Evolutionary conservation across 768 basidiomycete genomes (phyloP), one percentile per base, ranked within the genome.

Genomic region (Pseudohyphozyma bogoriensis): DNA sequence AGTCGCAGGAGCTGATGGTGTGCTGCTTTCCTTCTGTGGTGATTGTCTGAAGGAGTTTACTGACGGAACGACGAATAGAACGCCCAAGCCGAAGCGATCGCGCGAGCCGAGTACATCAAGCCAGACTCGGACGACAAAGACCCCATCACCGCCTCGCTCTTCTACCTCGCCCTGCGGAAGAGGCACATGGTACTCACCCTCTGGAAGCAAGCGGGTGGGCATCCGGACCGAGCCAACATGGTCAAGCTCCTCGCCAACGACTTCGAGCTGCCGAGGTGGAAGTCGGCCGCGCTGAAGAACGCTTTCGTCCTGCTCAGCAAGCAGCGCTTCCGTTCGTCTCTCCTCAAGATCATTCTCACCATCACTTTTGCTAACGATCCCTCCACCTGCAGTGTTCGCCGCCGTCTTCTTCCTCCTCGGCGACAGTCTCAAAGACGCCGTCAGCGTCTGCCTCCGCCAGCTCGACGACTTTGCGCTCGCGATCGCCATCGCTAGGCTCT

Each of bases 391-490:
- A 96, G 95, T 90, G 72, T 97, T 96, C 70, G 92, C 95, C n/a
- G 91, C 91, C 0, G 92, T 91, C 1, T 99, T 99, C 76, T 99
- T 99, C 77, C 78, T 99, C 44, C 81, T 99, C 0, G 93, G 89
- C 11, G 85, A 84, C 28, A 83, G 84, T 45, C 75, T 93, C 37
- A 87, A 86, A 73, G 95, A 97, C 66, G 92, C 93, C 3, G 86
- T 91, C 35, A 86, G 82, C 65, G 86, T 99, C 24, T 92, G 90
- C 72, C 71, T 95, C 31, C 86, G 82, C 66, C 88, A 97, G 56
- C 76, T 99, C 26, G 77, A 81, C 29, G 95, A 99, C 73, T 86
- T 92, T 70, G 90, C 93, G 68, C 78, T 99, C 28, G 95, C 90
- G 2, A 73, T 96, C 45, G 85, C 89, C 1, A 72, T 99, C 31